These are phyloP conservation scores for Chrysanthemum lavandulifolium DNA, from an alignment of 129 eudicot species.

Conservation along the genomic window DNA sequence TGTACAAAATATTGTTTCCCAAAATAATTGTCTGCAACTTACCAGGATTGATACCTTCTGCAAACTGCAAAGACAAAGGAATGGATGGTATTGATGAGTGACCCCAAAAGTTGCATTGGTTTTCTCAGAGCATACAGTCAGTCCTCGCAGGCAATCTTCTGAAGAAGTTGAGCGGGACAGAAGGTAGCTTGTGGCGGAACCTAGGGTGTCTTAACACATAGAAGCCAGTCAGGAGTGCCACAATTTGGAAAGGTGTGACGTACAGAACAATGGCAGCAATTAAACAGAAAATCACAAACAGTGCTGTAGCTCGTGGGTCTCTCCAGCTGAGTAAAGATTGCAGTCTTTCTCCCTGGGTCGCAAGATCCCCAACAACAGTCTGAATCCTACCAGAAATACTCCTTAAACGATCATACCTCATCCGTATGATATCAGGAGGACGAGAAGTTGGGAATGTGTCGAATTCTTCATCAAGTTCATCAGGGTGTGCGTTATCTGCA, in stretches of 20 bases:
- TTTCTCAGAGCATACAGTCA: conserved; percentile 60
- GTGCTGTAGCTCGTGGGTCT: conserved; percentile 59
- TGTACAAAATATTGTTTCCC: conserved; percentile 26
- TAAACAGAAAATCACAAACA: conserved; percentile 59
- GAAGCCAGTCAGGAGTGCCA: conserved; percentile 51
- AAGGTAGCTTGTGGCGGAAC: conserved; percentile 59
- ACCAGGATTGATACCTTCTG: conserved; percentile 20
- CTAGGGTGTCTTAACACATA: conserved; percentile 62
- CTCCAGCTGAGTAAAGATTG: conserved; percentile 65
- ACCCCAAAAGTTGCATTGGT: neutral
- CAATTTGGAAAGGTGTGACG: conserved; percentile 57
- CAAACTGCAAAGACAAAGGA: conserved; percentile 9
- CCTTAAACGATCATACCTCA: conserved; percentile 62
- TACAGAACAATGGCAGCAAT: conserved; percentile 52
- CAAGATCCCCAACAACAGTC: conserved; percentile 69
- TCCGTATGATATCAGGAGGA: conserved; percentile 43
- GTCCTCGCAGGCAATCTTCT: conserved; percentile 66
- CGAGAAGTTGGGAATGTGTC: conserved; percentile 64
- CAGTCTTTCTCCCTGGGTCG: conserved; percentile 65
- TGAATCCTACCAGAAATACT: conserved; percentile 68
- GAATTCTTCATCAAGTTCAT: conserved; percentile 64
- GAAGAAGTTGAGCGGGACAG: conserved; percentile 64
- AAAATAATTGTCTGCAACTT: conserved; percentile 28
- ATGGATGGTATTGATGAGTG: conserved; percentile 7
- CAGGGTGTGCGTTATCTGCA: conserved; percentile 59